These are phyloP conservation scores for Metroxylon sagu DNA, from an alignment of 176 grass and related monocot species.

Conservation along the genomic window DNA sequence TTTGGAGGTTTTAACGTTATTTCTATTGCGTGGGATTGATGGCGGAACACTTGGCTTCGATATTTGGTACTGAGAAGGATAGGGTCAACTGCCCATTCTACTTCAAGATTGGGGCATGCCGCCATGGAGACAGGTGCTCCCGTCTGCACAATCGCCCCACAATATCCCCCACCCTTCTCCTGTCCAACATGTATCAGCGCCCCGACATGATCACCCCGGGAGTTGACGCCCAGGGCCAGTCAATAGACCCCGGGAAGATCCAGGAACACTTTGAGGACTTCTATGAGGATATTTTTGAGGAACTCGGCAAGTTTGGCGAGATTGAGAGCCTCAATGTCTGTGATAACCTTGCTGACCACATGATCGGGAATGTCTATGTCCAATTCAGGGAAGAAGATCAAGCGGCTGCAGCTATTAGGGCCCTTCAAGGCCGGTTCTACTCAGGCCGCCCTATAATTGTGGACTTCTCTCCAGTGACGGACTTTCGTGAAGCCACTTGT, in stretches of 20 bases:
- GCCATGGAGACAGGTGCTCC: slow-evolving; percentile 62
- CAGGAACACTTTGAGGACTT: slow-evolving; percentile 94
- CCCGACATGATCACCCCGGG: slow-evolving; percentile 74
- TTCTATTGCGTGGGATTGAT: slow-evolving; percentile 9
- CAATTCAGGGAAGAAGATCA: slow-evolving; percentile 88
- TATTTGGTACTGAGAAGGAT: slow-evolving; percentile 80
- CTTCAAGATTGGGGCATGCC: slow-evolving; percentile 75
- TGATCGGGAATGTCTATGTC: slow-evolving; percentile 93
- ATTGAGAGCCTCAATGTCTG: slow-evolving; percentile 81
- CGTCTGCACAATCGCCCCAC: slow-evolving; percentile 69
- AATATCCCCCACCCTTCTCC: slow-evolving; percentile 57
- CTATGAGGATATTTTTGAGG: slow-evolving; percentile 87
- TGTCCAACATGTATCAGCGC: slow-evolving; percentile 74
- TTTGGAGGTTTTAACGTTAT: too few species aligned
- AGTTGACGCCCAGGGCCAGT: slow-evolving; percentile 56
- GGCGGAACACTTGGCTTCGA: slow-evolving; percentile 70
- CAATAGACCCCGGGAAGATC: slow-evolving; percentile 54
- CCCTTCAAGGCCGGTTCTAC: slow-evolving; percentile 72
- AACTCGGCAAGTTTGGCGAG: slow-evolving; percentile 80
- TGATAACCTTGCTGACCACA: slow-evolving; percentile 93
- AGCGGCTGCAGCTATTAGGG: slow-evolving; percentile 51
- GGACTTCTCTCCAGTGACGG: slow-evolving; percentile 90
- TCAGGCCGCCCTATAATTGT: slow-evolving; percentile 84
- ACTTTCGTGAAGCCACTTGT: slow-evolving; percentile 91
- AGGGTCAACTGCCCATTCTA: slow-evolving; percentile 83